phyloP scores from a whole-genome alignment of 176 grass and related monocot genomes.

The Lolium rigidum region DNA sequence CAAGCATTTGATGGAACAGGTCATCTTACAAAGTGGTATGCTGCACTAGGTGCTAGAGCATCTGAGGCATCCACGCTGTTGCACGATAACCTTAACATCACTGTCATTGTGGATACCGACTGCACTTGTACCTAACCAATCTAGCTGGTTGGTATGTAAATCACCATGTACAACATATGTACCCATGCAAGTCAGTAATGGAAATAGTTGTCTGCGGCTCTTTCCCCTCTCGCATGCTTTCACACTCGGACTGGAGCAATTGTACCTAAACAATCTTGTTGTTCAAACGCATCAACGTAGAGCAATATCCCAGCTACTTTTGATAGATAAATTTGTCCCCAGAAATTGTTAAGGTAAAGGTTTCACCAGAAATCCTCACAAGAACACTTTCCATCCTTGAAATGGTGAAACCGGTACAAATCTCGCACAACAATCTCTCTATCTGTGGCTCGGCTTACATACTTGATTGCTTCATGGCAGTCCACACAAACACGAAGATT shows the following conservation, averaged over 20 bases:
- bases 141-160: not conserved
- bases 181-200: not conserved
- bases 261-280: not conserved
- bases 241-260: not conserved
- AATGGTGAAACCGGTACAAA: constrained; percentile 62
- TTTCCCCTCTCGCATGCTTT: not conserved
- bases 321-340: not conserved
- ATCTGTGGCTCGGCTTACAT: constrained; percentile 34
- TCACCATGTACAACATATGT: not conserved
- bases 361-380: constrained; percentile 64
- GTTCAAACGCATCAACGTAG: not conserved
- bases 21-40: constrained; percentile 38
- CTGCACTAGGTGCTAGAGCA: not conserved
- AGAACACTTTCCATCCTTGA: constrained; percentile 57
- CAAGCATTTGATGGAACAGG: constrained; percentile 36
- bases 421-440: constrained; percentile 56
- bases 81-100: not conserved
- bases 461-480: constrained; percentile 64
- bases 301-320: constrained; percentile 4
- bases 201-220: not conserved
- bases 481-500: constrained; percentile 60
- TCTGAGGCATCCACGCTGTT: not conserved
- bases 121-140: not conserved
- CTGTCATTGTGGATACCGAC: not conserved
- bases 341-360: constrained; percentile 23